phyloP scores from a whole-genome alignment of 768 basidiomycete species.

The Suillus clintonianus region DNA sequence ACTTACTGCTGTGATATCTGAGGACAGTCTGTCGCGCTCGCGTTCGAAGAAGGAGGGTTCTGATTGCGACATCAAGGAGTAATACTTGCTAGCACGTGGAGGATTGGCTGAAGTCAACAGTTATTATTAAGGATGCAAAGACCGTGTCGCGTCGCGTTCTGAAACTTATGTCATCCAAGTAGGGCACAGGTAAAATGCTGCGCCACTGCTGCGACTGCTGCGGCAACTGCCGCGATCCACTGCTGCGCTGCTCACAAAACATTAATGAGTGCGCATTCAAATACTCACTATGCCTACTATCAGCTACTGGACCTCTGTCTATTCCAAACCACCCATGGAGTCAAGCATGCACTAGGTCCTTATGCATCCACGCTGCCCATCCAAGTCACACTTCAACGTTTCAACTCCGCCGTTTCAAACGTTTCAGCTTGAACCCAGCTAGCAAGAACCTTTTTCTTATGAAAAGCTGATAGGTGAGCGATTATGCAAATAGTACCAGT shows the following conservation, averaged over 20 bases:
- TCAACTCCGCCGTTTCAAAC: no score
- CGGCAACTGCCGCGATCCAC: no score
- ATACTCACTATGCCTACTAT: no score
- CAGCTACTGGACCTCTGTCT: no score
- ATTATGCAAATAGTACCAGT: background rate
- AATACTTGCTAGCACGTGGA: background rate
- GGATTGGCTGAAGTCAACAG: background rate
- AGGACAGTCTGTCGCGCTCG: conserved; percentile 73
- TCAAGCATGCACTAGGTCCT: no score
- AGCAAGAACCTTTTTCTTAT: background rate
- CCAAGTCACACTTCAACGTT: no score
- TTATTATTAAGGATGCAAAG: background rate
- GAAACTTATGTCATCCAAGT: background rate
- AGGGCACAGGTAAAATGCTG: no score
- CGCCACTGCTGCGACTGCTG: no score
- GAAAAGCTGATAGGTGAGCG: background rate
- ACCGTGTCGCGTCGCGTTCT: background rate
- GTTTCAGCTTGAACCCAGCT: background rate
- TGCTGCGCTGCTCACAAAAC: no score
- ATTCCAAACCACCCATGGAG: no score
- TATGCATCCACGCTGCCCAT: no score
- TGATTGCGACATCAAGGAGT: conserved; percentile 27
- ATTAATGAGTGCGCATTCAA: no score
- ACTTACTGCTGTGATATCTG: conserved; percentile 73
- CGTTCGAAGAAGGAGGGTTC: conserved; percentile 72